Evolutionary conservation across 2,329 filamentous ascomycete species (phyloP), one percentile per base, ranked within the genome.

Genomic region (Penicillium oxalicum): DNA sequence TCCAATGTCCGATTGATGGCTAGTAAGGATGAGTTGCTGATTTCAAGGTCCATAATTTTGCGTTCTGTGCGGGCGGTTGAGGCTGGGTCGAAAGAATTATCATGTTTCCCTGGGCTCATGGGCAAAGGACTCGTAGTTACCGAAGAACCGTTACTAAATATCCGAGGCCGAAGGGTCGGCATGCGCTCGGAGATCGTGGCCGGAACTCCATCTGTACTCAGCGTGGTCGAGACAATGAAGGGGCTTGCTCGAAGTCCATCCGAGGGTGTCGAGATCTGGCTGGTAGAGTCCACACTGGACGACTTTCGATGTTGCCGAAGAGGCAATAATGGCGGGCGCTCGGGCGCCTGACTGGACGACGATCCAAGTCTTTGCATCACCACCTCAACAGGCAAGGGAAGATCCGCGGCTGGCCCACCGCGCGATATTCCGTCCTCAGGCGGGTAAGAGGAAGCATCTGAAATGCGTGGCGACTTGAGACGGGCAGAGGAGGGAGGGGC

Each of bases 1-100:
- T 98, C 93, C 0, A 98, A 74, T 0, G 90, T 93, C 45, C 91
- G 80, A 65, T 98, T 98, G 71, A 98, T 97, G 36, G 93, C 93
- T 48, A 95, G 81, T 3, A 98, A 78, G 1, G 91, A 96, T 1
- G 89, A 93, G 63, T 98, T 98, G 47, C 87, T 95, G 55, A 98
- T 98, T 66, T 98, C 89, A 5, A 98, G 75, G 66, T 98, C 93
- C 57, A 97, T 81, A 1, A 98, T 91, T 72, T 97, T 98, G 52
- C 93, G 82, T 69, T 97, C 93, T 33, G 89, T 81, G 28, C 93
- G 82, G 11, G 93, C 93, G 64, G 89, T 93, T n/a, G 86, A 81
- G 9, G 93, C 89, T 5, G 89, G 76, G 51, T 94, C 90, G 53
- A 76, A 63, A 1, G 58, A 48, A 74, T 60, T 62, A 54, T 76